Evolutionary conservation across 495 filamentous ascomycete genomes (phyloP), one percentile per base, ranked within the genome.

Genomic region (Penicillium steckii): DNA sequence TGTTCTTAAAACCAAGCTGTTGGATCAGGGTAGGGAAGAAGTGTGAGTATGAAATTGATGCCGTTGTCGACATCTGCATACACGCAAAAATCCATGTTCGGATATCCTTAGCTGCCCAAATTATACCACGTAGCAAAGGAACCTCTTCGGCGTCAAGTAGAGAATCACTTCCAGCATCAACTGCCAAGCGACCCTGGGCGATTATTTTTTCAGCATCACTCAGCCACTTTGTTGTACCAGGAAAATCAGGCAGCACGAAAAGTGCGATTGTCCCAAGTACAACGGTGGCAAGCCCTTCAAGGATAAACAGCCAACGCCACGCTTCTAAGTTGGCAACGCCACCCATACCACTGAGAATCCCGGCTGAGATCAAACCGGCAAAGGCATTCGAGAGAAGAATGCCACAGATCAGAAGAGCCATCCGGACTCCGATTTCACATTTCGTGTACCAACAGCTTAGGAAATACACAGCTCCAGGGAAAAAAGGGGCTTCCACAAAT

Each of bases 141-240:
- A 53, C 50, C 26, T 59, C 44, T 24, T 54, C 45, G 19, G 41
- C 54, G 18, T 57, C 59, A 19, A 61, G 54, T 26, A 56, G 13
- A 19, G 88, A 83, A 55, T 85, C 84, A 52, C 82, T 72, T 9
- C 88, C 88, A 50, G 86, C 82, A 60, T 92, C 88, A 56, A 85
- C 85, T 48, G 84, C 75, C 2, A 89, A 64, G 5, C 87, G 69
- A 77, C 81, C 87, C 27, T 79, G 63, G 25, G 84, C 86, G 7
- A 89, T 67, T 2, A 79, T 70, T 15, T 77, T 74, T 60, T 89
- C 84, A 53, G 84, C 76, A 44, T 85, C 77, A 6, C 71, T 84
- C 18, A 90, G 68, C 85, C 87, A 88, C 8, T 61, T 69, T 1
- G 85, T 89, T 37, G 87, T 89, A 15, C 81, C 70, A 18, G 86